Conservation (phyloP, 345 rosid species). For the Eucalyptus curtisii region DNA sequence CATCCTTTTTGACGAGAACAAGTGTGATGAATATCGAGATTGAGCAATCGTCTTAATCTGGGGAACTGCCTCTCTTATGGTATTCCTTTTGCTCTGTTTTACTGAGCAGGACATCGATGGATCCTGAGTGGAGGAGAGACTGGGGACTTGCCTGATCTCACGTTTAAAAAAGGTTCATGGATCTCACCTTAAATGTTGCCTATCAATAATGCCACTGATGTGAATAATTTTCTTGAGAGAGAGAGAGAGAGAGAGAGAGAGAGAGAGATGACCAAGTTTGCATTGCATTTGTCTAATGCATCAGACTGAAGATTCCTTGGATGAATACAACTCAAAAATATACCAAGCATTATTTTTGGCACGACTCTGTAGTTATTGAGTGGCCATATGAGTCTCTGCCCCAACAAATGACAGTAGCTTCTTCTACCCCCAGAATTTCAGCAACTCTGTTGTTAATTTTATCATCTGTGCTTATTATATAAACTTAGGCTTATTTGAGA, state of each 20-base stretch:
- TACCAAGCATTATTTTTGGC: not conserved
- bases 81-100: not conserved
- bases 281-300: not conserved
- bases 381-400: not conserved
- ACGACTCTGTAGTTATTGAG: not conserved
- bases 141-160: not conserved
- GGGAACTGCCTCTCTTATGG: not conserved
- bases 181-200: not conserved
- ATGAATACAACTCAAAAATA: not conserved
- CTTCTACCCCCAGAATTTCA: not conserved
- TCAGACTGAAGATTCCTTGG: not conserved
- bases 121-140: slow-evolving; percentile 25
- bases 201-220: not conserved
- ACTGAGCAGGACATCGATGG: slow-evolving; percentile 52
- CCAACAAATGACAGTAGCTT: not conserved
- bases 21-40: not conserved
- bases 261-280: not conserved
- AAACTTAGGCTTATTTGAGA: not conserved
- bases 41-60: not conserved
- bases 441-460: not conserved
- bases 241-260: not conserved
- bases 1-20: not conserved
- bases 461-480: not conserved
- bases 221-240: not conserved
- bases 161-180: not conserved